Evolutionary conservation across 805 yeast genomes (phyloP).

Genomic region (Saturnispora diversa): DNA sequence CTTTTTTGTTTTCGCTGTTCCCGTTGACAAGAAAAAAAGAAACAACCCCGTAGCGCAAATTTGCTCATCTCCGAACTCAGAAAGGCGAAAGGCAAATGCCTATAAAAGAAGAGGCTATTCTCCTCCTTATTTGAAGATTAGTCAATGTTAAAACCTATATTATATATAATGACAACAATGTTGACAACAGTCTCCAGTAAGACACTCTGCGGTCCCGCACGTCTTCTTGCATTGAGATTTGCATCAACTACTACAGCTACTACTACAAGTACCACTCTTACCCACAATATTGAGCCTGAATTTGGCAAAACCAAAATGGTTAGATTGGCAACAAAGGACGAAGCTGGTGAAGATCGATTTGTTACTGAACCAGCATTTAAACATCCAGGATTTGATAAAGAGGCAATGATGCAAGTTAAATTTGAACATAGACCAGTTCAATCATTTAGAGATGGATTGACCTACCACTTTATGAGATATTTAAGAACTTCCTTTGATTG

Average conservation of each 20-base stretch:
- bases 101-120: no score
- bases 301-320: slow-evolving; percentile 14
- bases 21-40: no score
- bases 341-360: slow-evolving; percentile 15
- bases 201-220: slow-evolving; percentile 1
- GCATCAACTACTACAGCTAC: background rate
- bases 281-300: slow-evolving; percentile 1
- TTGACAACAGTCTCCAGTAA: no score
- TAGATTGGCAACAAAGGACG: slow-evolving; percentile 11
- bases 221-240: background rate
- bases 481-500: slow-evolving; percentile 49
- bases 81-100: no score
- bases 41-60: no score
- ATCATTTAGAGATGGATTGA: slow-evolving; percentile 43
- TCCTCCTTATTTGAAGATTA: no score
- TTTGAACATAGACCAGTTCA: slow-evolving; percentile 46
- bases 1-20: no score
- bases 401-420: slow-evolving; percentile 35
- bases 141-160: no score
- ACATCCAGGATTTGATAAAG: slow-evolving; percentile 35
- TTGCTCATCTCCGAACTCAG: no score
- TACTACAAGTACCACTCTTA: slow-evolving; percentile 1
- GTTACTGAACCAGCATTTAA: slow-evolving; percentile 32
- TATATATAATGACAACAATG: no score
- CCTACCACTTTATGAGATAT: slow-evolving; percentile 38